A percentile compares a stretch with the other conserved stretches of the same genome.
Evolutionary conservation across 1,139 yeast species (phyloP).

Genomic region (Nakaseomyces kungkrabaensis): DNA sequence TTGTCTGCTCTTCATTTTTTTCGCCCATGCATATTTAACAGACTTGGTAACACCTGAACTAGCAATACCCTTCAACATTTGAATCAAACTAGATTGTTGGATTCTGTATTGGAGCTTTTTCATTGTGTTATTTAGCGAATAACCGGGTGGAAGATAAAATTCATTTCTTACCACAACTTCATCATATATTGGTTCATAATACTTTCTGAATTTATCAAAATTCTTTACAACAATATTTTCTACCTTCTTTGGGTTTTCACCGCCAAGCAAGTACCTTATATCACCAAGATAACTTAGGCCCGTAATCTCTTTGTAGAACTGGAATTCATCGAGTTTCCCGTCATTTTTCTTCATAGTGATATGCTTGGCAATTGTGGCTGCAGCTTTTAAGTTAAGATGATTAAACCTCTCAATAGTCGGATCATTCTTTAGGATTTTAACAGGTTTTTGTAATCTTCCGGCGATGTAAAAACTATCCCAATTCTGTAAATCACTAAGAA

Average conservation of each 20-base stretch:
- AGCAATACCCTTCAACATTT: conserved; percentile 70
- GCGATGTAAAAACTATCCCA: conserved; percentile 86
- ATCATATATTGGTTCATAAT: conserved; percentile 59
- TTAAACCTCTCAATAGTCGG: conserved; percentile 54
- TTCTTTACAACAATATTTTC: conserved; percentile 77
- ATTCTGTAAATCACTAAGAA: conserved; percentile 58
- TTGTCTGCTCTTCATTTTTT: conserved; percentile 32
- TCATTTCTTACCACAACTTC: conserved; percentile 33
- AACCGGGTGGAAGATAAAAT: conserved; percentile 32
- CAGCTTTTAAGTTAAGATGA: conserved; percentile 69
- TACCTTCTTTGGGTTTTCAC: conserved; percentile 86
- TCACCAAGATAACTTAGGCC: conserved; percentile 84
- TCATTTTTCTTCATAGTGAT: conserved; percentile 36
- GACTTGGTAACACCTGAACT: conserved; percentile 80
- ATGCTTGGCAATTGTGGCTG: conserved; percentile 59
- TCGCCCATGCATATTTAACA: conserved; percentile 68
- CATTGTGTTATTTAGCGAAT: conserved; percentile 29
- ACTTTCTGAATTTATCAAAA: conserved; percentile 50
- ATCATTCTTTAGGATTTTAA: conserved; percentile 59
- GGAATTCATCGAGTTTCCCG: conserved; percentile 45
- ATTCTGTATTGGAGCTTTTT: conserved; percentile 50
- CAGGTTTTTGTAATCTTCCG: conserved; percentile 92
- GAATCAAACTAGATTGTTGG: conserved; percentile 57
- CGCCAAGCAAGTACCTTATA: conserved; percentile 75
- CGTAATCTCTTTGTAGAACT: conserved; percentile 69